These are phyloP conservation scores for Arthrobotrys musiformis DNA, from an alignment of 2,329 filamentous ascomycete species.

Conservation along the genomic window DNA sequence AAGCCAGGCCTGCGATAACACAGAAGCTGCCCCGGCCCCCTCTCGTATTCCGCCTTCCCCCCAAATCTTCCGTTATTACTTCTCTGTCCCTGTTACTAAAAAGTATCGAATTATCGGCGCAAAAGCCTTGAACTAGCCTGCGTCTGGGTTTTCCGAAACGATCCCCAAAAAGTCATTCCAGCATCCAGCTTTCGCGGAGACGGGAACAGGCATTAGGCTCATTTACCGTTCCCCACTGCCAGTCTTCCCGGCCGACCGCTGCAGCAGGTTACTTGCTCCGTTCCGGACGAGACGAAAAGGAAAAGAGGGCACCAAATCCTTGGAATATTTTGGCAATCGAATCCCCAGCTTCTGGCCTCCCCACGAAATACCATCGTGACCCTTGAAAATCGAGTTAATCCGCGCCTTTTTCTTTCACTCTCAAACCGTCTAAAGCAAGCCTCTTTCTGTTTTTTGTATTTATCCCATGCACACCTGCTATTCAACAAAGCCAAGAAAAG, in stretches of 20 bases:
- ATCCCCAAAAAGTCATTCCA: slow-evolving; percentile 15
- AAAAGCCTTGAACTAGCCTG: slow-evolving; percentile 2
- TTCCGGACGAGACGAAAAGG: slow-evolving; percentile 27
- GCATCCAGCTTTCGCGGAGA: slow-evolving; percentile 40
- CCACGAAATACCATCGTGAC: slow-evolving; percentile 34
- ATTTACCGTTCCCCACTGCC: slow-evolving; percentile 38
- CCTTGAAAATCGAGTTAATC: slow-evolving; percentile 51
- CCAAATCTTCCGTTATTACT: slow-evolving; percentile 3
- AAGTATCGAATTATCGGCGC: slow-evolving; percentile 11
- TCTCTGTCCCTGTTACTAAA: neutral
- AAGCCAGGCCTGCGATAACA: slow-evolving; percentile 36
- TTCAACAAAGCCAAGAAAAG: slow-evolving; percentile 8
- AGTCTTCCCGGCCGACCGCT: slow-evolving; percentile 51
- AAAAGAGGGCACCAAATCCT: slow-evolving; percentile 15
- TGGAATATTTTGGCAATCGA: slow-evolving; percentile 16
- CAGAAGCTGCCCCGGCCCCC: neutral
- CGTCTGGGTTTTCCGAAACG: neutral
- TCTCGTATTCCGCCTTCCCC: slow-evolving; percentile 22
- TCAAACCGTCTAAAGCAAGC: slow-evolving; percentile 37
- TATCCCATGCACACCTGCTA: slow-evolving; percentile 48
- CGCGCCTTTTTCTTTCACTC: slow-evolving; percentile 46
- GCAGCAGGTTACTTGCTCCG: slow-evolving; percentile 25
- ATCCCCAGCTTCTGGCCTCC: slow-evolving; percentile 47
- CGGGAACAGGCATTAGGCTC: slow-evolving; percentile 48
- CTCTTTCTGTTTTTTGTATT: slow-evolving; percentile 42